phyloP scores from a whole-genome alignment of 371 early-diverging fungal genomes.

The Mortierella sp. region DNA sequence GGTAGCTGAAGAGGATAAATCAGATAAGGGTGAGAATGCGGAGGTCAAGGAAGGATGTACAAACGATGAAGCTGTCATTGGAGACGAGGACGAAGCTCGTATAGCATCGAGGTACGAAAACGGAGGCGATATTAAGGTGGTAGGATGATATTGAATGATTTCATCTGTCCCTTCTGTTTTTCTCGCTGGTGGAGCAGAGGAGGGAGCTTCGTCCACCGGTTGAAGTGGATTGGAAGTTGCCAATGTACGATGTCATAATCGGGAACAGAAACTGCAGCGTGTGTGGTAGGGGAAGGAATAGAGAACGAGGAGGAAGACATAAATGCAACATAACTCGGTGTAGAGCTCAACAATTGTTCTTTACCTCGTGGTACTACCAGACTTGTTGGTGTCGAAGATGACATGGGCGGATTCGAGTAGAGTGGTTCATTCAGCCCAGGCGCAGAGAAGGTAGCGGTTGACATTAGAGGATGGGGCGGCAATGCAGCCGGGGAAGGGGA shows the following conservation, averaged over 20 bases:
- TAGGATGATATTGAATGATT: not conserved
- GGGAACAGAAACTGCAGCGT: not conserved
- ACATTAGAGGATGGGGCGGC: constrained; percentile 38
- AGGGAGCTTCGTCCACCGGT: not conserved
- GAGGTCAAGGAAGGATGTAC: no score
- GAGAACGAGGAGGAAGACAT: not conserved
- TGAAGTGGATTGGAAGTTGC: not conserved
- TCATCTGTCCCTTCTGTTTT: not conserved
- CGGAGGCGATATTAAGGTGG: not conserved
- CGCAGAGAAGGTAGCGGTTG: constrained; percentile 30
- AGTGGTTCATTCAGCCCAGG: constrained; percentile 37
- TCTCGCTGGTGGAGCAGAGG: not conserved
- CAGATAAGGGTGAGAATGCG: no score
- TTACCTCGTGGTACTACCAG: constrained; percentile 35
- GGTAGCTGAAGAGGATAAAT: not conserved
- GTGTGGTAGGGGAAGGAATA: not conserved
- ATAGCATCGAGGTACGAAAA: not conserved
- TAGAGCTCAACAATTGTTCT: not conserved
- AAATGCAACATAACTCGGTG: not conserved
- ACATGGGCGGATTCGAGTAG: constrained; percentile 21
- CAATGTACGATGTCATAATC: not conserved
- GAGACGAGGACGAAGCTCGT: not conserved
- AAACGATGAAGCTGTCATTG: no score
- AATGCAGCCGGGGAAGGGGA: constrained; percentile 14
- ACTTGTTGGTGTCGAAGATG: constrained; percentile 17